Conservation (phyloP, 164 flowering plant genomes). For the Vitis vinifera region DNA sequence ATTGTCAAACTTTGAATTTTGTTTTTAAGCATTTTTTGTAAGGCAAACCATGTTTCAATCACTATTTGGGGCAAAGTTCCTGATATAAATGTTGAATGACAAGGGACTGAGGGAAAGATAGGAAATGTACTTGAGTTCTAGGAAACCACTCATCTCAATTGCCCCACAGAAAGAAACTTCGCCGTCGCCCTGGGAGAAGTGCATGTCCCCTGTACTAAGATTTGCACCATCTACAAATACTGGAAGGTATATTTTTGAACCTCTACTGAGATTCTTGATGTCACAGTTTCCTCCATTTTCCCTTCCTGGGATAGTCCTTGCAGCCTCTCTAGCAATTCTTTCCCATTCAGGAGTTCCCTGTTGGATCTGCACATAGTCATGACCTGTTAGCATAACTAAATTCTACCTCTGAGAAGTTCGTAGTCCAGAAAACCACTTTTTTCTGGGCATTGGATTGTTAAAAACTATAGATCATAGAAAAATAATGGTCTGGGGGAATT, state of each 20-base stretch:
- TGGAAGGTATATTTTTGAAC: conserved; percentile 92
- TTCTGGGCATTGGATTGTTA: no score
- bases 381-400: neutral
- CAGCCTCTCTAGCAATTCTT: conserved; percentile 79
- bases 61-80: neutral
- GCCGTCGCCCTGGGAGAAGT: conserved; percentile 96
- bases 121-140: conserved; percentile 78
- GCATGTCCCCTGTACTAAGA: conserved; percentile 95
- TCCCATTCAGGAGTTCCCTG: conserved; percentile 77
- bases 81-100: neutral
- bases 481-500: neutral
- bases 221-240: conserved; percentile 93
- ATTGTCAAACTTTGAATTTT: no score
- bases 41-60: no score
- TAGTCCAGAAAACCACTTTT: no score
- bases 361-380: conserved; percentile 46
- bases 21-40: no score
- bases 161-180: conserved; percentile 98
- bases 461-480: no score
- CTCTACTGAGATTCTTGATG: conserved; percentile 90
- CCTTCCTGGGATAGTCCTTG: conserved; percentile 94
- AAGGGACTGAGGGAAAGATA: neutral
- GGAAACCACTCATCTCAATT: conserved; percentile 96
- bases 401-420: neutral
- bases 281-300: conserved; percentile 99